Percentiles rank a stretch among this genome's conserved stretches.
phyloP scores from a whole-genome alignment of 2,329 filamentous ascomycete species.

The Cladophialophora yegresii region DNA sequence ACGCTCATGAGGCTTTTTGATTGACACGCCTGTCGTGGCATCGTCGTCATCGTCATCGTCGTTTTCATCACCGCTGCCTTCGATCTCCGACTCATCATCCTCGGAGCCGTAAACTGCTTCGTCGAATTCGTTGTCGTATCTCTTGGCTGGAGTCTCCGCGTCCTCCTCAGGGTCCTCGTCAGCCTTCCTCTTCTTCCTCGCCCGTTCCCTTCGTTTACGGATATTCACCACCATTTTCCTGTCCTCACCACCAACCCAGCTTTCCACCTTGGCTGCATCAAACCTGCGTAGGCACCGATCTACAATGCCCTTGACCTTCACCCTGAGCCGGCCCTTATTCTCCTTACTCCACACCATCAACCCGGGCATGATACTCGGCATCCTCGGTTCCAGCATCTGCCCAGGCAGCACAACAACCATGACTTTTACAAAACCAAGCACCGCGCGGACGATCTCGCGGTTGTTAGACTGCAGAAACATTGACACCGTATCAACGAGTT shows the following conservation, averaged over 20 bases:
- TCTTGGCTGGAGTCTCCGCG: constrained; percentile 54
- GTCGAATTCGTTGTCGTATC: constrained; percentile 91
- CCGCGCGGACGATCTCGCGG: constrained; percentile 91
- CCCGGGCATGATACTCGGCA: constrained; percentile 79
- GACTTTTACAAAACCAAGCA: constrained; percentile 95
- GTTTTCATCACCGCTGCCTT: constrained; percentile 55
- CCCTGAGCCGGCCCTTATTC: constrained; percentile 95
- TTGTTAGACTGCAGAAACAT: constrained; percentile 96
- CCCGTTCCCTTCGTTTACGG: constrained; percentile 88
- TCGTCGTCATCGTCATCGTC: constrained; percentile 36
- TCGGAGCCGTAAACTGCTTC: constrained; percentile 88
- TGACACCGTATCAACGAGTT: constrained; percentile 92
- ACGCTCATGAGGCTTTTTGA: constrained; percentile 42
- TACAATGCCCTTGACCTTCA: constrained; percentile 96
- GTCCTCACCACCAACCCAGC: constrained; percentile 69
- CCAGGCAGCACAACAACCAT: constrained; percentile 84
- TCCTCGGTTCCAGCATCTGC: constrained; percentile 70
- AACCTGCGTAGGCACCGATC: constrained; percentile 93
- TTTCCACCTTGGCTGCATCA: constrained; percentile 77
- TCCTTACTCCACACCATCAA: constrained; percentile 96
- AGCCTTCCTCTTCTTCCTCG: constrained; percentile 83
- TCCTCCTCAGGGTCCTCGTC: constrained; percentile 58
- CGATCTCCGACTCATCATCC: constrained; percentile 51
- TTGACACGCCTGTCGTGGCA: constrained; percentile 32
- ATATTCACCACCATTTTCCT: constrained; percentile 91